Conservation (phyloP, 2,329 filamentous ascomycete species). For the Hyphodiscus sp. region DNA sequence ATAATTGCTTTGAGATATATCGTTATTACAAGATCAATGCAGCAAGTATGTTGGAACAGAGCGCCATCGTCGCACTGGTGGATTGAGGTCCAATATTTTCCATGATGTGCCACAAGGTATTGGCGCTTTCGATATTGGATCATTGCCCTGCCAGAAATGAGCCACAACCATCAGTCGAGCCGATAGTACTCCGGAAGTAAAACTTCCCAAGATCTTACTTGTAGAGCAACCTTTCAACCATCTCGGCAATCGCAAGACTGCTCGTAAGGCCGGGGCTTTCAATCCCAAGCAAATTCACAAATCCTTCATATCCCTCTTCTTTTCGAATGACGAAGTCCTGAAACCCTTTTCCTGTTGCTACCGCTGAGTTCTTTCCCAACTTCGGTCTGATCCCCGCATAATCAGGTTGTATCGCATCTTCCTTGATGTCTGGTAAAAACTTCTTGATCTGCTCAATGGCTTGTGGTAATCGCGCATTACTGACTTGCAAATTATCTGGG, state of each 20-base stretch:
- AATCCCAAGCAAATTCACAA: slow-evolving; percentile 86
- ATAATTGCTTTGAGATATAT: too few species aligned
- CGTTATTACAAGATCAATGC: too few species aligned
- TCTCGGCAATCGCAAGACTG: slow-evolving; percentile 75
- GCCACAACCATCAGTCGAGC: too few species aligned
- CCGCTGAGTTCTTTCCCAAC: slow-evolving; percentile 53
- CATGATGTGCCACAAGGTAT: too few species aligned
- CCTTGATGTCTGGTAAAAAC: slow-evolving; percentile 72
- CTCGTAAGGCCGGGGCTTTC: slow-evolving; percentile 91
- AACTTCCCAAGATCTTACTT: neutral
- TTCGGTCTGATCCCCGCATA: slow-evolving; percentile 94
- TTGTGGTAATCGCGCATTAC: slow-evolving; percentile 51
- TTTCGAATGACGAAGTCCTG: slow-evolving; percentile 76
- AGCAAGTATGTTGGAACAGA: too few species aligned
- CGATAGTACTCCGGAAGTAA: too few species aligned
- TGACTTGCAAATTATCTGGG: slow-evolving; percentile 64
- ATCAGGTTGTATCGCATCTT: slow-evolving; percentile 62
- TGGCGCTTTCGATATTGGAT: too few species aligned
- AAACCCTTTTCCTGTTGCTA: slow-evolving; percentile 61
- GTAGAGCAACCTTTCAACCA: slow-evolving; percentile 46
- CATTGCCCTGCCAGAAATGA: too few species aligned
- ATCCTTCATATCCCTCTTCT: slow-evolving; percentile 73
- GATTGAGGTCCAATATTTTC: too few species aligned
- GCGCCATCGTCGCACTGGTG: too few species aligned
- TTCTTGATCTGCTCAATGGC: slow-evolving; percentile 69